Evolutionary conservation across 2,329 filamentous ascomycete species (phyloP), one percentile per base, ranked within the genome.

Genomic region (Talaromyces atroroseus): DNA sequence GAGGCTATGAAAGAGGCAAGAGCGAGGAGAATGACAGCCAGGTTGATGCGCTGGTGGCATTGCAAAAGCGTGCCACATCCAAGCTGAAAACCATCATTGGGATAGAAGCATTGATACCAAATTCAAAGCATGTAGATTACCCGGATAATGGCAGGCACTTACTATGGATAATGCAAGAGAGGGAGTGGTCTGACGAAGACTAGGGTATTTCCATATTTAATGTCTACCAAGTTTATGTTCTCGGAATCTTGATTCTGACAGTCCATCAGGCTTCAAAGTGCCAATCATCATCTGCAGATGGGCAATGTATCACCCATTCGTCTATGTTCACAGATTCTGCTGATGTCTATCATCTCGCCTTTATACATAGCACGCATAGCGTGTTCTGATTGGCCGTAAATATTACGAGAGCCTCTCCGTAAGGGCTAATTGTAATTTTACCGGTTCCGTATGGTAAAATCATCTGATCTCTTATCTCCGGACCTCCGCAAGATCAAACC

Each of bases 151-250:
- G 52, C 18, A 42, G 24, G 12, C 21, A 54, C 34, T 38, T 46
- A 20, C 18, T 52, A 40, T 52, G 49, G 54, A 24, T 52, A 7
- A 40, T 7, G 8, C 48, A 57, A 36, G 49, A 57, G 26, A 49
- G 47, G 18, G 54, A 57, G 11, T 57, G 54, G 54, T 52, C 54
- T 26, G 54, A 57, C 20, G 20, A 44, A 20, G 40, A 44, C 21
- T 40, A 40, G 36, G 36, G 5, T n/a, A 8, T 42, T 20, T 20
- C n/a, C 18, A 20, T 42, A n/a, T 42, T n/a, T n/a, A 42, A 20
- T 20, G 16, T 21, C 23, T 44, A 8, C 16, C 16, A 40, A 14
- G 12, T 16, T 18, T 12, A 14, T 40, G 36, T 11, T 18, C 36
- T 20, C 40, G 18, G 40, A 18, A 4, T 21, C 18, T 42, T 42